Percentiles rank a stretch among this genome's conserved stretches.
Evolutionary conservation across 352 stramenopile genomes (phyloP).

Genomic region (Chrysophaeum taylorii): DNA sequence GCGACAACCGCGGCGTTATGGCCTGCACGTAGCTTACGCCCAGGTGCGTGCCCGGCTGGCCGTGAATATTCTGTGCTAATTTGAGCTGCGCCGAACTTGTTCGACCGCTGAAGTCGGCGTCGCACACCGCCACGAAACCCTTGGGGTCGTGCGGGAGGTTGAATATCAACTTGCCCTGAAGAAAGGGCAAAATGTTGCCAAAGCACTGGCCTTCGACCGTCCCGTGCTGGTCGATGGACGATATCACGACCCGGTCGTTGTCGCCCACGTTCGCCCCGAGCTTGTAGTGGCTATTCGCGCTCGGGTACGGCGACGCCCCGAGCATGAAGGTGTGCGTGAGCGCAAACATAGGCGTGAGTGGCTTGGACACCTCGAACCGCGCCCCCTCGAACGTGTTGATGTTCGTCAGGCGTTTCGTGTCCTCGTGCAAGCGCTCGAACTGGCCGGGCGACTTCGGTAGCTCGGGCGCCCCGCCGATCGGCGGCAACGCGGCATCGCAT

Average conservation of each 20-base stretch:
- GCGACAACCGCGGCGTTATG: not conserved
- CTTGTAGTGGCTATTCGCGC: not conserved
- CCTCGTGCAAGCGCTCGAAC: constrained; percentile 12
- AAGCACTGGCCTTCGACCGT: constrained; percentile 3
- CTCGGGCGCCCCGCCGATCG: no score
- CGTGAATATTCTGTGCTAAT: constrained; percentile 7
- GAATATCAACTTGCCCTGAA: not conserved
- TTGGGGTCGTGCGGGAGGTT: no score
- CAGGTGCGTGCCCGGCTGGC: not conserved
- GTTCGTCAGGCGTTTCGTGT: not conserved
- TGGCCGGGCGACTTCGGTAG: constrained; percentile 4
- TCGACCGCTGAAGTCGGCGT: not conserved
- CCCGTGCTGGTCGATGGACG: constrained; percentile 9
- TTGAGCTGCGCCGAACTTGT: not conserved
- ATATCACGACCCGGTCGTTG: constrained; percentile 9
- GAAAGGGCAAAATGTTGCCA: not conserved
- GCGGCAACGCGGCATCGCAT: no score
- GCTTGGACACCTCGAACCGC: constrained; percentile 4
- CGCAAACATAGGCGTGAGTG: not conserved
- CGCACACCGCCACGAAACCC: not conserved
- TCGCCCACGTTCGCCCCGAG: not conserved
- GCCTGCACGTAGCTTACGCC: not conserved
- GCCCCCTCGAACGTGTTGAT: constrained; percentile 10
- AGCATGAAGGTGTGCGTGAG: not conserved
- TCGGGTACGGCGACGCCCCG: not conserved